Base-by-base conservation (phyloP, 169 alveolate genomes). In the Ichthyophthirius multifiliis region DNA sequence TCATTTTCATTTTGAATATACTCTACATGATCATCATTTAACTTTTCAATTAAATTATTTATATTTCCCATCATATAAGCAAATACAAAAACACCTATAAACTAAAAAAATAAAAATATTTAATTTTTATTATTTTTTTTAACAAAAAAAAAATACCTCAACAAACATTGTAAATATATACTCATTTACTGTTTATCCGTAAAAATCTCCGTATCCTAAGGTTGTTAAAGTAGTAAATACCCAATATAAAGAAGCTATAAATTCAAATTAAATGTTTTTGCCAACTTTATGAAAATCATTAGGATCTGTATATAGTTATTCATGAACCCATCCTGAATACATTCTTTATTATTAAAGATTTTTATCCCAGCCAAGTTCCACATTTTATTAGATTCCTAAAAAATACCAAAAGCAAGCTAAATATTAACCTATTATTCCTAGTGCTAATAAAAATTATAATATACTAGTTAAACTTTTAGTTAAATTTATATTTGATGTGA, bases 41-140 rank as follows among this genome's bases (percentile, higher is more conserved):
- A 39, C 16, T 55, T 55, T 55, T 55, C 71, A 3, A 55, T 55
- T 10, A 55, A 23, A 27, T 55, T 55, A 7, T 55, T 55, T 16
- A 55, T 55, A 55, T 55, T 55, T 2, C 71, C 71, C 71, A 55
- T 55, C 71, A 55, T 55, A 27, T 55, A 55, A 55, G 71, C 71
- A 55, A 55, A 55, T 3, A 55, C 31, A 15, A 55, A 55, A 5
- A 55, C 71, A 55, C 71, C 71, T 16, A 55, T 10, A 23, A 55
- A 55, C 71, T 55, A 15, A 12, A 0, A 27, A 7, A 20, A 20
- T 47, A 47, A 47, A n/a, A n/a, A 18, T 4, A 47, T 47, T 15
- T 5, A 1, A 47, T 20, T 13, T 47, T 20, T 5, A 15, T 47
- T 4, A 12, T 18, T 47, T 2, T 0, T 10, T 47, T 47, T 47